Evolutionary conservation across 2,329 filamentous ascomycete species (phyloP), one percentile per base, ranked within the genome.

Genomic region (Xenoacremonium recifei): DNA sequence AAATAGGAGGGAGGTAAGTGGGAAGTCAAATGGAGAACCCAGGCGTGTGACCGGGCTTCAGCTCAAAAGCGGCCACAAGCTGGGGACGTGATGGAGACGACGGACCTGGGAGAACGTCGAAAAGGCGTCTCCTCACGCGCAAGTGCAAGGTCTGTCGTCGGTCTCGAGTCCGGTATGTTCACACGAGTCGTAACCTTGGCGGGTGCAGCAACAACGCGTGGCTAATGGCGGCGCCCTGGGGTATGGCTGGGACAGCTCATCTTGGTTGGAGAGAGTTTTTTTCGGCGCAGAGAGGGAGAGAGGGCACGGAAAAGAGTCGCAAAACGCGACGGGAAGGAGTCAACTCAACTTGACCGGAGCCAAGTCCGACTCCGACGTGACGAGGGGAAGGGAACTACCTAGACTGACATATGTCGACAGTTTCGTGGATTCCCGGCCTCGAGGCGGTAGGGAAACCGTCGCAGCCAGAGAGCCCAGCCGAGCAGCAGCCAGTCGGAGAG

Each of bases 341-440:
- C 48, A 58, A 57, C 45, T 50, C 53, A 57, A 55, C 47, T 58
- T 34, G 51, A 48, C 55, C 54, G 55, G 55, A 58, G 55, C 51
- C 50, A 57, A 57, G 55, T 47, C 55, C 55, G 55, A 33, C 54
- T 58, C 55, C 55, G 55, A 58, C 40, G 42, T 27, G 45, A 55
- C 53, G 50, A 51, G 51, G 51, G 44, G 44, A 41, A 54, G 35
- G 44, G 38, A 51, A 54, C 49, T 48, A 54, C 51, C 54, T 50
- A 42, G 55, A 42, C 47, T 47, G 38, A 55, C 37, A 49, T 25
- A 44, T 47, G 44, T 53, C 40, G 42, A 54, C 42, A 35, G 41
- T n/a, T n/a, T 51, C 45, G 39, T 40, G 39, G 48, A 43, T 44
- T 52, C 42, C 42, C 41, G 27, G 47, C 39, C 44, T 53, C 38